These are phyloP conservation scores for Populus pruinosa DNA, from an alignment of 345 rosid genomes.

Conservation along the genomic window DNA sequence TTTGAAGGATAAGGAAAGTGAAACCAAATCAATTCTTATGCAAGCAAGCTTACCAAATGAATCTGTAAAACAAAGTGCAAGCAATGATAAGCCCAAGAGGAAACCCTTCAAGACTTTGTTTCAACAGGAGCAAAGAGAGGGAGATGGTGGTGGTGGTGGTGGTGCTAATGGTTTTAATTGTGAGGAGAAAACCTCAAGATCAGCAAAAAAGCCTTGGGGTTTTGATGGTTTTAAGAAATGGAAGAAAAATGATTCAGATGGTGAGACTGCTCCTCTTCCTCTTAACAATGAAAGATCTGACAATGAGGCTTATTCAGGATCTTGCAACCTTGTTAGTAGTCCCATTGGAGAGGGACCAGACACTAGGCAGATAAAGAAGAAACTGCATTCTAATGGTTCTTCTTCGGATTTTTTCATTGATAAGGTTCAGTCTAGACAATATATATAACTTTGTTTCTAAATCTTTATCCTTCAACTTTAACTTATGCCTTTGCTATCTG, in stretches of 20 bases:
- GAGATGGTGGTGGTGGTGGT: background rate
- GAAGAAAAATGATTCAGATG: slow-evolving; percentile 61
- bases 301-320: slow-evolving; percentile 30
- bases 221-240: slow-evolving; percentile 61
- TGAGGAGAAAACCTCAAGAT: slow-evolving; percentile 41
- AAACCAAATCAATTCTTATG: slow-evolving; percentile 54
- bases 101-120: slow-evolving; percentile 51
- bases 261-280: slow-evolving; percentile 60
- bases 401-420: slow-evolving; percentile 73
- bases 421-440: slow-evolving; percentile 35
- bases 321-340: slow-evolving; percentile 33
- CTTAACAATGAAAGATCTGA: slow-evolving; percentile 47
- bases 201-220: slow-evolving; percentile 58
- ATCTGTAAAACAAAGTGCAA: slow-evolving; percentile 27
- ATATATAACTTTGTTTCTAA: background rate
- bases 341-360: slow-evolving; percentile 63
- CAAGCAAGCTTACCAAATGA: slow-evolving; percentile 33
- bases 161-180: slow-evolving; percentile 16
- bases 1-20: slow-evolving; percentile 36
- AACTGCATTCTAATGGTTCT: slow-evolving; percentile 59
- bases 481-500: background rate
- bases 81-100: slow-evolving; percentile 39
- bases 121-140: slow-evolving; percentile 36
- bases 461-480: background rate
- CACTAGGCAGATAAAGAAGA: slow-evolving; percentile 59